These are phyloP conservation scores for Aspergillus nanangensis DNA, from an alignment of 495 filamentous ascomycete genomes.

Conservation along the genomic window DNA sequence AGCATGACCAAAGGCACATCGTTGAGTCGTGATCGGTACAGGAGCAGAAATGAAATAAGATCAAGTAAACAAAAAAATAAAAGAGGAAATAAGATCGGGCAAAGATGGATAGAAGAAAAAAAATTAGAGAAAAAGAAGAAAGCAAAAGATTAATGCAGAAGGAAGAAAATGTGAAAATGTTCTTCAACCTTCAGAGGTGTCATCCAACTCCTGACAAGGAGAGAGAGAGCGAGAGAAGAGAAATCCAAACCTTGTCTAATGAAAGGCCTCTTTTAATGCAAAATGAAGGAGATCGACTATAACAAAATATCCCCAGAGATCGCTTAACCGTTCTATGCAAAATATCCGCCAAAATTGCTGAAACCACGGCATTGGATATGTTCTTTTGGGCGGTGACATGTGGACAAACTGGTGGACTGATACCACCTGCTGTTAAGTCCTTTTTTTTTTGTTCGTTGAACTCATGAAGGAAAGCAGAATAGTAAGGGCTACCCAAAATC, in stretches of 20 bases:
- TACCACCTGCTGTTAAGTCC: constrained; percentile 7
- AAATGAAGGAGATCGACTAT: neutral
- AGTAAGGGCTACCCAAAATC: too few species aligned
- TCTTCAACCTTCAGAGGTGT: neutral
- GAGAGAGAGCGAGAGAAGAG: too few species aligned
- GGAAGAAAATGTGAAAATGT: neutral
- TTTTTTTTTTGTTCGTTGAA: too few species aligned
- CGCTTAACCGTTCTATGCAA: constrained; percentile 24
- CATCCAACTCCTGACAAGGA: too few species aligned
- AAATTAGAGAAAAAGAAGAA: neutral
- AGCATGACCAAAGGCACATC: constrained; percentile 9
- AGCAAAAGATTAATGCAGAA: neutral
- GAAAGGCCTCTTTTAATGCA: constrained; percentile 8
- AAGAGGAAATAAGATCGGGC: too few species aligned
- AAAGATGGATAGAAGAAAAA: neutral
- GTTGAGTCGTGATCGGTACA: constrained; percentile 13
- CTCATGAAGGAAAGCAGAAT: constrained; percentile 1
- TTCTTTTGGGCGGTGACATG: constrained; percentile 9
- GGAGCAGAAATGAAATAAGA: constrained; percentile 6
- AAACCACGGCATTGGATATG: constrained; percentile 8
- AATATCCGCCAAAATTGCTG: constrained; percentile 6
- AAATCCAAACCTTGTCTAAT: constrained; percentile 14
- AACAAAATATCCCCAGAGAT: constrained; percentile 9
- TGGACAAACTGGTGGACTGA: constrained; percentile 9
- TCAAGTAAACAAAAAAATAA: neutral